Evolutionary conservation across 2,329 filamentous ascomycete genomes (phyloP).

Genomic region (Trichoderma lentiforme): DNA sequence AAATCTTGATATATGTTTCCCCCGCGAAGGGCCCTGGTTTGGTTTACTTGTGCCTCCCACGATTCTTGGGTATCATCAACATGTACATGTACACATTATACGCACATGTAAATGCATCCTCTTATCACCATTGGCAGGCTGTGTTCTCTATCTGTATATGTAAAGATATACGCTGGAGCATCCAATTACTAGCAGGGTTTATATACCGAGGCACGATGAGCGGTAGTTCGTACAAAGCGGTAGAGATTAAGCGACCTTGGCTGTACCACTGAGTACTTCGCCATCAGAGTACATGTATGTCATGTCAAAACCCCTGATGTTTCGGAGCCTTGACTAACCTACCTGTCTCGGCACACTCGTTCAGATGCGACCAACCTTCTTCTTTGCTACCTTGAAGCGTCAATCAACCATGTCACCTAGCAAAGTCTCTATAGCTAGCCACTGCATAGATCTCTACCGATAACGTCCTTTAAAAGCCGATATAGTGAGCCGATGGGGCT

Average conservation of each 20-base stretch:
- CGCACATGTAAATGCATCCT: neutral
- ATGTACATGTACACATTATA: neutral
- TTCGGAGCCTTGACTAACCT: conserved; percentile 3
- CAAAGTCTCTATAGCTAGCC: neutral
- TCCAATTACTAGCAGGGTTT: neutral
- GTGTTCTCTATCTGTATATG: neutral
- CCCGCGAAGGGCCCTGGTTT: neutral
- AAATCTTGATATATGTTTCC: neutral
- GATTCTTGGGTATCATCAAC: neutral
- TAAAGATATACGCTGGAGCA: neutral
- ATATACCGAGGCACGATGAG: neutral
- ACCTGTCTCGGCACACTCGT: conserved; percentile 3
- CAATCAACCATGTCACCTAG: neutral
- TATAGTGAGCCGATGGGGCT: neutral
- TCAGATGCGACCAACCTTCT: conserved; percentile 8
- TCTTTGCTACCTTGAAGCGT: neutral
- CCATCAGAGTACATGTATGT: neutral
- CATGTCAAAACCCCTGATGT: conserved; percentile 7
- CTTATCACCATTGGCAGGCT: neutral
- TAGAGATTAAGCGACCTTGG: neutral
- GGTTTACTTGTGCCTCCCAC: neutral
- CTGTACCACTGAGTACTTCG: neutral
- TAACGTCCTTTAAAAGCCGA: neutral
- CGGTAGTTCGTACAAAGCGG: neutral
- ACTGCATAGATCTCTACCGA: neutral